Conservation (phyloP, 192 early-diverging fungal genomes). For the Mortierella antarctica region DNA sequence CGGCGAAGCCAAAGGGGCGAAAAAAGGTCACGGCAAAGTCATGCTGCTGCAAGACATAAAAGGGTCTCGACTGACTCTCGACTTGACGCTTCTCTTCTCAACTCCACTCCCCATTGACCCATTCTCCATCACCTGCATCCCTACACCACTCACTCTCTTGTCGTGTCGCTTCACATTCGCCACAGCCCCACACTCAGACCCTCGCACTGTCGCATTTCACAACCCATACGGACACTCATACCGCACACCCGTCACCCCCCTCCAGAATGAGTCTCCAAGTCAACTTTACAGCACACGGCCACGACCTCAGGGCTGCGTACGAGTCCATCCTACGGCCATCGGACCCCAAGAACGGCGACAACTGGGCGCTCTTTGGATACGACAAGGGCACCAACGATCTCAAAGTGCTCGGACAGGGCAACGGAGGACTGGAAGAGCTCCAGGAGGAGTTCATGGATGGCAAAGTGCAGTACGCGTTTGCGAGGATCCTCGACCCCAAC, state of each 20-base stretch:
- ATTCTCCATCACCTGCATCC: no score
- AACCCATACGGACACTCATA: no score
- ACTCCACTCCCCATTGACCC: no score
- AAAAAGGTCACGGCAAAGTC: no score
- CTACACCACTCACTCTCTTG: no score
- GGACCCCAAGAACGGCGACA: conserved; percentile 51
- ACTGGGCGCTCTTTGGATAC: conserved; percentile 83
- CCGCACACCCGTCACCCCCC: background rate
- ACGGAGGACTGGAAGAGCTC: conserved; percentile 86
- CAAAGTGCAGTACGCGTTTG: conserved; percentile 92
- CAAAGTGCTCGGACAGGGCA: conserved; percentile 71
- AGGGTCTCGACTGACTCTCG: no score
- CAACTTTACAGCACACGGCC: conserved; percentile 74
- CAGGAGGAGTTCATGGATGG: conserved; percentile 92
- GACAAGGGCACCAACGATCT: conserved; percentile 78
- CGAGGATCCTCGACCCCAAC: conserved; percentile 85
- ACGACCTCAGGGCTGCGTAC: conserved; percentile 72
- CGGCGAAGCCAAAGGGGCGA: no score
- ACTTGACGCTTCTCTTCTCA: no score
- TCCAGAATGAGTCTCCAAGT: conserved; percentile 66
- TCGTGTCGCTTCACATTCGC: no score
- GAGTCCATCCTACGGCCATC: conserved; percentile 68
- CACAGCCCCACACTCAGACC: no score
- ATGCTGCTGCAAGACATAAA: no score
- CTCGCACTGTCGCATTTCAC: no score